Percentiles rank a stretch among this genome's conserved stretches.
Conservation (phyloP, 768 basidiomycete genomes). For the Mycena galopus region DNA sequence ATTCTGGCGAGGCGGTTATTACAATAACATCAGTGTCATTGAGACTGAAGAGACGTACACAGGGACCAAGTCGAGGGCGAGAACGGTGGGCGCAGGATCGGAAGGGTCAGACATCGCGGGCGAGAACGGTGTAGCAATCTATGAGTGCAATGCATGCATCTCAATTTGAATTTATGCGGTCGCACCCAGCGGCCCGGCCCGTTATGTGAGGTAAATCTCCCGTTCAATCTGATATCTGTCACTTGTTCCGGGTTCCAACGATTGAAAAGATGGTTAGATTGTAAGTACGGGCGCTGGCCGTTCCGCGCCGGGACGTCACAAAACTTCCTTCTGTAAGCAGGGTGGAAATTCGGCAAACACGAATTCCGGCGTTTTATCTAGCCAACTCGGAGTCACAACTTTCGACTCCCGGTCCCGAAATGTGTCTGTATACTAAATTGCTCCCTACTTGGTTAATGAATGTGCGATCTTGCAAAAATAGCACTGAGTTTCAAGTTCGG, state of each 20-base stretch:
- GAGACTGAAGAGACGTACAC: conserved; percentile 2
- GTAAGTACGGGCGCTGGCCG: not conserved
- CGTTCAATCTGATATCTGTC: conserved; percentile 1
- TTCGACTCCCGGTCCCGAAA: no score
- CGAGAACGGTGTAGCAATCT: conserved; percentile 3
- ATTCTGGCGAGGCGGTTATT: conserved; percentile 7
- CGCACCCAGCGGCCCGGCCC: not conserved
- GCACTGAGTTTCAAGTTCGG: no score
- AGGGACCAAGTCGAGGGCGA: not conserved
- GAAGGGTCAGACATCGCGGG: conserved; percentile 13
- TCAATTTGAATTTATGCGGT: conserved; percentile 1
- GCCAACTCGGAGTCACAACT: no score
- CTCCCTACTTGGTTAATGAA: no score
- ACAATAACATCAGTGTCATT: not conserved
- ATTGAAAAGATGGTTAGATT: not conserved
- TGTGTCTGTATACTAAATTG: no score
- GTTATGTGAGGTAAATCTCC: not conserved
- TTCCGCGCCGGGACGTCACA: no score
- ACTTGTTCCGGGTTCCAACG: not conserved
- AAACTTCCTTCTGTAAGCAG: no score
- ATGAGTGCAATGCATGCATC: not conserved
- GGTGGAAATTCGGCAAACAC: no score
- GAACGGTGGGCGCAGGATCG: conserved; percentile 10
- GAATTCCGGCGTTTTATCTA: no score
- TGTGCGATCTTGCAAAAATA: no score